A percentile compares a stretch with the other conserved stretches of the same genome.
These are phyloP conservation scores for Choanephora cucurbitarum DNA, from an alignment of 371 early-diverging fungal genomes.

Conservation along the genomic window DNA sequence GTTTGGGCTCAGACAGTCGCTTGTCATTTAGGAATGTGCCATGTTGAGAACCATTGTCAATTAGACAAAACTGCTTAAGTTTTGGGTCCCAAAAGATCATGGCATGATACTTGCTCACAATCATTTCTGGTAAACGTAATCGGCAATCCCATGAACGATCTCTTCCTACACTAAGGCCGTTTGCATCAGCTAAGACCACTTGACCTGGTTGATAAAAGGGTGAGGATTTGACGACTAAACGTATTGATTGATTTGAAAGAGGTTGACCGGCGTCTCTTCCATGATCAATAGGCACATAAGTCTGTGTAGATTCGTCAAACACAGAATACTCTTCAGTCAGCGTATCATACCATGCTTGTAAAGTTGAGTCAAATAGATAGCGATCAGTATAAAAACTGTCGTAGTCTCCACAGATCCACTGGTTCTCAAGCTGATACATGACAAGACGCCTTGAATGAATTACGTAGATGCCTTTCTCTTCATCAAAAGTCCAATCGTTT, in stretches of 20 bases:
- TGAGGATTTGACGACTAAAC: slow-evolving; percentile 39
- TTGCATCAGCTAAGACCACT: slow-evolving; percentile 39
- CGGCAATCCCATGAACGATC: slow-evolving; percentile 42
- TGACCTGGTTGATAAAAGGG: slow-evolving; percentile 22
- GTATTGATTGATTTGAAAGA: slow-evolving; percentile 24
- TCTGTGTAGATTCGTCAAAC: slow-evolving; percentile 25
- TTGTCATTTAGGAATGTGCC: slow-evolving; percentile 44
- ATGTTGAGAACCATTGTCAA: slow-evolving; percentile 47
- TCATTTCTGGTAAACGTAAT: slow-evolving; percentile 45
- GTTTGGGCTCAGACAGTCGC: slow-evolving; percentile 37
- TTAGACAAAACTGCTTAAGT: slow-evolving; percentile 27
- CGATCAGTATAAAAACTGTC: slow-evolving; percentile 15
- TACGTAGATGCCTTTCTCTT: slow-evolving; percentile 14
- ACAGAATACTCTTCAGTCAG: slow-evolving; percentile 28
- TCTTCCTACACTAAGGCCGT: slow-evolving; percentile 43
- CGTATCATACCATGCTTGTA: slow-evolving; percentile 39
- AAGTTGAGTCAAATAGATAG: slow-evolving; percentile 33
- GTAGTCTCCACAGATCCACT: slow-evolving; percentile 28
- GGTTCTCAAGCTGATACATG: slow-evolving; percentile 17
- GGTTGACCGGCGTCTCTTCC: too few relatives aligned
- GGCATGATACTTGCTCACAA: slow-evolving; percentile 47
- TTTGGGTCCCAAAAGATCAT: slow-evolving; percentile 30
- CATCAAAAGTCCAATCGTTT: slow-evolving; percentile 16
- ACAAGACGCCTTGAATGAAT: slow-evolving; percentile 16
- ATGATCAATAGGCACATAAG: slow-evolving; percentile 24